These are phyloP conservation scores for Escovopsis sp. DNA, from an alignment of 2,329 filamentous ascomycete genomes.

Conservation along the genomic window DNA sequence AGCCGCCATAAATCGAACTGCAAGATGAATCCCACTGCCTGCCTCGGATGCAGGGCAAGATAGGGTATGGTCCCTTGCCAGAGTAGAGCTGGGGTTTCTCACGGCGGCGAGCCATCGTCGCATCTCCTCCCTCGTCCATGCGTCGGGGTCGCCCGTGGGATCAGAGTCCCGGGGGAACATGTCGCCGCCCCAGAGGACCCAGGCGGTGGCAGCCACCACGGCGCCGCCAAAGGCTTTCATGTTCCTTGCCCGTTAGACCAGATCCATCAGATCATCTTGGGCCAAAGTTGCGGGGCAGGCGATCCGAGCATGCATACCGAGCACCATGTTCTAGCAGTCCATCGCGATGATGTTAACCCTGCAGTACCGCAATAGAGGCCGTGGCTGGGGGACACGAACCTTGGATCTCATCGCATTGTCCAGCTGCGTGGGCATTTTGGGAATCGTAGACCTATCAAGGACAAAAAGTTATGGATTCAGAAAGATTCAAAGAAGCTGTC, in stretches of 20 bases:
- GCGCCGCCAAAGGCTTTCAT: conserved; percentile 62
- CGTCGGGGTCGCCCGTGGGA: conserved; percentile 56
- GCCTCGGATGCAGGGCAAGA: neutral
- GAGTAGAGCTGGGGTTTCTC: conserved; percentile 21
- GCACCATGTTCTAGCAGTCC: conserved; percentile 44
- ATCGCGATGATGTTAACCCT: neutral
- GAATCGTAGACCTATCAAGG: neutral
- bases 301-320: conserved; percentile 45
- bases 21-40: neutral
- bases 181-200: conserved; percentile 73
- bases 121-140: conserved; percentile 70
- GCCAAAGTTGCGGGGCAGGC: too few relatives aligned
- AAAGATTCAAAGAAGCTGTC: neutral
- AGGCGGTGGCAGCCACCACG: conserved; percentile 66
- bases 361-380: neutral
- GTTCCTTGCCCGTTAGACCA: neutral
- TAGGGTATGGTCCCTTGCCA: too few relatives aligned
- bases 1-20: neutral
- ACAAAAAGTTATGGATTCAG: neutral
- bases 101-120: conserved; percentile 69
- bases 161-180: conserved; percentile 65
- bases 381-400: conserved; percentile 26
- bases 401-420: conserved; percentile 57
- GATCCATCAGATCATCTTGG: neutral
- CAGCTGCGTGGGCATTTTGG: conserved; percentile 51